Evolutionary conservation across 179 eudicot species (phyloP).

Genomic region (Pouteria campechiana): DNA sequence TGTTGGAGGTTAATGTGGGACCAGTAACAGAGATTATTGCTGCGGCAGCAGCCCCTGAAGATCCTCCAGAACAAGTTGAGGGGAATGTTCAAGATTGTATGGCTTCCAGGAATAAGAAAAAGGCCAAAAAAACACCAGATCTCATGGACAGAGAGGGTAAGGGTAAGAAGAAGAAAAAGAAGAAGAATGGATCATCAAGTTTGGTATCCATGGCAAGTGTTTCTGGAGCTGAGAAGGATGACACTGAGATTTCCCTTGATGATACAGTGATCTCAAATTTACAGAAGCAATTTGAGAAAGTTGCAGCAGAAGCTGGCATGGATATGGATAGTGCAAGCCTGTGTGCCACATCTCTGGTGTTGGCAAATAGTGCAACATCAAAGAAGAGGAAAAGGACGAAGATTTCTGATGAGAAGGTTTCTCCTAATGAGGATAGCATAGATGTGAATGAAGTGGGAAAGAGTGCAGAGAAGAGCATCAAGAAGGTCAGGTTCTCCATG

Average conservation of each 20-base stretch:
- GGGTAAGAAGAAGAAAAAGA: slow-evolving; percentile 12
- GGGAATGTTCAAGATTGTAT: slow-evolving; percentile 1
- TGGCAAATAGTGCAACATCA: slow-evolving; percentile 7
- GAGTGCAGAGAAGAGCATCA: slow-evolving; percentile 50
- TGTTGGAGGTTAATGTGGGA: slow-evolving; percentile 26
- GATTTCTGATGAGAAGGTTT: slow-evolving; percentile 5
- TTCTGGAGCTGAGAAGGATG: slow-evolving; percentile 2
- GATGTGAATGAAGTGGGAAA: slow-evolving; percentile 18
- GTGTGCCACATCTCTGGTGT: slow-evolving; percentile 15
- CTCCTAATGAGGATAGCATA: background rate
- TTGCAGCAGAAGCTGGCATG: slow-evolving; percentile 61
- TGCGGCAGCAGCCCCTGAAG: background rate
- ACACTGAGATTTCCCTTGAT: slow-evolving; percentile 8
- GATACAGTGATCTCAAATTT: slow-evolving; percentile 64
- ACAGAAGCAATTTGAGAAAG: slow-evolving; percentile 81
- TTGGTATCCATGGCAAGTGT: too few relatives aligned
- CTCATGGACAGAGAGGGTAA: slow-evolving; percentile 12
- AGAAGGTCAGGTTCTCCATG: slow-evolving; percentile 77
- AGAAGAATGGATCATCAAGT: background rate
- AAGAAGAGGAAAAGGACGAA: slow-evolving; percentile 73
- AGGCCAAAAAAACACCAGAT: slow-evolving; percentile 15
- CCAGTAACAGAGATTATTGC: background rate
- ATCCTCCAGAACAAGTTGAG: background rate
- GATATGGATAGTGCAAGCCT: slow-evolving; percentile 38
- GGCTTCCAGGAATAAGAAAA: slow-evolving; percentile 21